Evolutionary conservation across 1,284 basidiomycete genomes (phyloP), one percentile per base, ranked within the genome.

Genomic region (Apiotrichum gamsii): DNA sequence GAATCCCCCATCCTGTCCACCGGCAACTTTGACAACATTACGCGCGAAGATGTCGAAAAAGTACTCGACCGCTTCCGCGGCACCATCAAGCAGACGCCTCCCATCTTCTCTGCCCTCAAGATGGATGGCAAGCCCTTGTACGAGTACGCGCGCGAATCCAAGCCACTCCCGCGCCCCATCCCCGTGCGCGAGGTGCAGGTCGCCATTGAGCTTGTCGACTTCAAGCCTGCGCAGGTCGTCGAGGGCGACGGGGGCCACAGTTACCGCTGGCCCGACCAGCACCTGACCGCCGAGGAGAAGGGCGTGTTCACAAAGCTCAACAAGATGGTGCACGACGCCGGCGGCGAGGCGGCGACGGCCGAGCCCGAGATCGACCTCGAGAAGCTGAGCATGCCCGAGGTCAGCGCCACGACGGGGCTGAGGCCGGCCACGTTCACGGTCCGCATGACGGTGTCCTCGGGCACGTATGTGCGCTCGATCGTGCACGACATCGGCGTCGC

Each of bases 81-180:
- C 21, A 80, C 87, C 51, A 93, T 97, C 56, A 76, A 80, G 57
- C 95, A 99, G 73, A 80, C 82, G 2, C 91, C 91, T 9, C 91
- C 91, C 5, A 86, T 96, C 67, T 99, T 94, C 73, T 98, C 94
- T 11, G 95, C 95, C 0, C 76, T 98, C 34, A 94, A 96, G 71
- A 98, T 98, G 89, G 91, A 98, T 60, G 95, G 95, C 2, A 91
- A 82, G 71, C 87, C 90, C 2, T 71, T 98, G 24, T 93, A 98
- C 69, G 94, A 98, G 63, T 99, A 98, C 66, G 95, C 95, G 13
- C 82, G 95, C 4, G 80, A 86, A 63, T 86, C 85, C 10, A 84
- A 85, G 42, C 88, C 91, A 0, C 79, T 98, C 14, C 95, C 95
- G 18, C 82, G 93, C 10, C 87, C 93, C 5, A 95, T 99, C 54